Conservation (phyloP, 805 yeast genomes). For the Jamesozyma lodderae region DNA sequence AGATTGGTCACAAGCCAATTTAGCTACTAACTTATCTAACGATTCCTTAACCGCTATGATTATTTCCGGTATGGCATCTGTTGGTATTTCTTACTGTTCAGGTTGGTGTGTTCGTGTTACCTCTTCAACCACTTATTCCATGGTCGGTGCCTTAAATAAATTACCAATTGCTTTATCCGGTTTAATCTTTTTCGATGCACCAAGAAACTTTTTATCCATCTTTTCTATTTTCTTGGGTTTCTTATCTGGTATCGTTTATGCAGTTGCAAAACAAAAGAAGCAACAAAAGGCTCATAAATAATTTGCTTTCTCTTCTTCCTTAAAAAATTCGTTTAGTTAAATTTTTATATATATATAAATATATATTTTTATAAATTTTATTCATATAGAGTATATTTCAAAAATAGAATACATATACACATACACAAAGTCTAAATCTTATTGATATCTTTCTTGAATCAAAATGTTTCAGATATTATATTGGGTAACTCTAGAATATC, state of each 20-base stretch:
- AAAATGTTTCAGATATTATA: slow-evolving; percentile 47
- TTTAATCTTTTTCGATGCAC: slow-evolving; percentile 87
- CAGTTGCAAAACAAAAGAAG: slow-evolving; percentile 91
- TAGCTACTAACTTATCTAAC: slow-evolving; percentile 67
- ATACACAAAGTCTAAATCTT: too few relatives aligned
- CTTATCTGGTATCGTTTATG: slow-evolving; percentile 90
- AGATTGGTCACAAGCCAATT: slow-evolving; percentile 85
- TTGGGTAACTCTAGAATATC: slow-evolving; percentile 41
- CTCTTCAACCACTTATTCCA: slow-evolving; percentile 94
- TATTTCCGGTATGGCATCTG: slow-evolving; percentile 87
- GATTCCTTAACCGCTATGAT: slow-evolving; percentile 70
- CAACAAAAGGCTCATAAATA: slow-evolving; percentile 23
- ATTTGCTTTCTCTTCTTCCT: too few relatives aligned
- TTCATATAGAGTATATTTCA: too few relatives aligned
- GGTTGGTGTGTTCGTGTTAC: slow-evolving; percentile 99
- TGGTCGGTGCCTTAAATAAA: slow-evolving; percentile 99
- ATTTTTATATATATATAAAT: not conserved
- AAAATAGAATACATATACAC: too few relatives aligned
- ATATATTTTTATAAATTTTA: too few relatives aligned
- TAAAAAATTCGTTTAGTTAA: not conserved
- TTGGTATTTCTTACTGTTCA: slow-evolving; percentile 96
- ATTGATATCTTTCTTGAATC: too few relatives aligned
- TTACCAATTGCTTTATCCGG: slow-evolving; percentile 96
- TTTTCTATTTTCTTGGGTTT: slow-evolving; percentile 89
- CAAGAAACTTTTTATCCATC: slow-evolving; percentile 85